Evolutionary conservation across 2,329 filamentous ascomycete species (phyloP).

Genomic region (Stemphylium lycopersici): DNA sequence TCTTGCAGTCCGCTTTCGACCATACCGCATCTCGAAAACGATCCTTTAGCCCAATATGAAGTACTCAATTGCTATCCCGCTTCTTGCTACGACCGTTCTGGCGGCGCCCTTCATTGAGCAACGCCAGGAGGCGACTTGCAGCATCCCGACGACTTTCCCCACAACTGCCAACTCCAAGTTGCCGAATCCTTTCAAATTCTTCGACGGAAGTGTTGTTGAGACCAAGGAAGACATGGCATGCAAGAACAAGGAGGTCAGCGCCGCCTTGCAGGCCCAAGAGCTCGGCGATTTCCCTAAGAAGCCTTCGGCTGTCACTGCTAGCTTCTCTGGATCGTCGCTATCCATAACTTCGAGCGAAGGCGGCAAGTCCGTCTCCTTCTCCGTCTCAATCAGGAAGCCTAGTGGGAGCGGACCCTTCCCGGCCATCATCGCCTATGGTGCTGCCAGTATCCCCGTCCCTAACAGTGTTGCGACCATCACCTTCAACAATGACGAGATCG

Average conservation of each 20-base stretch:
- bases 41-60: conserved; percentile 34
- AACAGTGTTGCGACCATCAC: conserved; percentile 62
- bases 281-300: conserved; percentile 48
- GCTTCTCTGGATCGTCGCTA: conserved; percentile 40
- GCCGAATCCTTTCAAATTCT: conserved; percentile 49
- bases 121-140: conserved; percentile 39
- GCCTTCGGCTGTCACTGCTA: conserved; percentile 41
- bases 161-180: conserved; percentile 40
- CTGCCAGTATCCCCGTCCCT: conserved; percentile 61
- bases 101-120: conserved; percentile 37
- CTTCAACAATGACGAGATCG: conserved; percentile 66
- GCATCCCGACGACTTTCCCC: conserved; percentile 39
- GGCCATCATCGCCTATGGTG: conserved; percentile 64
- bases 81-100: conserved; percentile 39
- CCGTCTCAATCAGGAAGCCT: conserved; percentile 47
- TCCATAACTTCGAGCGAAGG: conserved; percentile 44
- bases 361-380: conserved; percentile 47
- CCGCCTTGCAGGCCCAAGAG: conserved; percentile 46
- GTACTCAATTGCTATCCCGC: conserved; percentile 37
- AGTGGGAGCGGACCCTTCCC: conserved; percentile 58
- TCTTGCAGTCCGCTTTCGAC: conserved; percentile 6
- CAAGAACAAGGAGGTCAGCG: conserved; percentile 47
- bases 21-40: conserved; percentile 12
- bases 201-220: conserved; percentile 43
- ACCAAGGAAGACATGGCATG: conserved; percentile 46